These are phyloP conservation scores for Juncus effusus DNA, from an alignment of 176 grass and related monocot genomes.

Conservation along the genomic window DNA sequence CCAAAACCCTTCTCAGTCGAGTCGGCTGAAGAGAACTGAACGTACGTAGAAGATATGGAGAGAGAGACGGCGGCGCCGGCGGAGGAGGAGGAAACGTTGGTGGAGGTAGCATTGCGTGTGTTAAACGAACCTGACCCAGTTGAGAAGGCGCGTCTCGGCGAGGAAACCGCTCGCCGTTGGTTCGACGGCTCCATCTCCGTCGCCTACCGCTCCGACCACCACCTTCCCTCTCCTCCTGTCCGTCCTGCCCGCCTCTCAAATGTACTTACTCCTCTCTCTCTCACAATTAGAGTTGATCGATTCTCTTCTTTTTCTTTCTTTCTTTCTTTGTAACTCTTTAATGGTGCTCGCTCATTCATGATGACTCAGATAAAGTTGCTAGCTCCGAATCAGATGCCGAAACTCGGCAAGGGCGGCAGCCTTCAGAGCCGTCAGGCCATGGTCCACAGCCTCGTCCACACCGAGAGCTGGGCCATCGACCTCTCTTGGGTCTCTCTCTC, in stretches of 20 bases:
- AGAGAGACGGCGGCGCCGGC: neutral
- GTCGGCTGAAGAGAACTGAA: too few relatives aligned
- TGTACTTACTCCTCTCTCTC: conserved; percentile 21
- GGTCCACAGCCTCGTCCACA: conserved; percentile 84
- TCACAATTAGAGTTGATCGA: too few relatives aligned
- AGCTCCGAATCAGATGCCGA: conserved; percentile 53
- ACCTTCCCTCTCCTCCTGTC: conserved; percentile 31
- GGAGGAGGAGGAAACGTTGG: conserved; percentile 42
- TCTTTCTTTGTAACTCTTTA: neutral
- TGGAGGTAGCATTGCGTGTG: conserved; percentile 69
- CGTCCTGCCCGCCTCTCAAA: conserved; percentile 59
- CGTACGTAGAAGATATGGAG: neutral
- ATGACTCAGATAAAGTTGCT: conserved; percentile 33
- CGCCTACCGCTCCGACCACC: conserved; percentile 34
- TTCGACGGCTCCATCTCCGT: conserved; percentile 50
- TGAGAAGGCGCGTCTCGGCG: conserved; percentile 71
- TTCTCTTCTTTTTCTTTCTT: neutral
- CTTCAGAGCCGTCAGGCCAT: conserved; percentile 72
- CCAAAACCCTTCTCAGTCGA: neutral
- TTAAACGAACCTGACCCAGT: conserved; percentile 56
- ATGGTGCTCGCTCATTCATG: neutral
- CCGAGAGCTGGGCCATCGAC: conserved; percentile 95
- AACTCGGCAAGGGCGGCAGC: conserved; percentile 82
- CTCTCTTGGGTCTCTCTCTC: conserved; percentile 50
- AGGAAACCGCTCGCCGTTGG: conserved; percentile 45